Percentiles rank a stretch among this genome's conserved stretches.
Conservation (phyloP, 129 eudicot genomes). For the Deinandra increscens region DNA sequence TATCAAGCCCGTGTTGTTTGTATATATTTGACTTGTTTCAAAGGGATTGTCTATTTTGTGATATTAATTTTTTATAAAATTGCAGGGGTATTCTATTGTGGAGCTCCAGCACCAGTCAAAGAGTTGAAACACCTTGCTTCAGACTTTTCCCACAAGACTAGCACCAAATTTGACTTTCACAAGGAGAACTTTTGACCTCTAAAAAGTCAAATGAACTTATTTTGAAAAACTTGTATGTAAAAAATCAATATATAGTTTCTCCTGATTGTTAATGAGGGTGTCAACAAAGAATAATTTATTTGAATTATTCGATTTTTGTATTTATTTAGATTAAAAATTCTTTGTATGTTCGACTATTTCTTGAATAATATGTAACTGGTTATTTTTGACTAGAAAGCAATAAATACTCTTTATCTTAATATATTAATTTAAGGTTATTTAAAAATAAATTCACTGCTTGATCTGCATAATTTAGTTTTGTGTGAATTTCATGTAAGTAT, state of each 20-base stretch:
- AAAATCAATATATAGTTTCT: not conserved
- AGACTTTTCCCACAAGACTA: conserved; percentile 39
- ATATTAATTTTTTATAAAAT: not conserved
- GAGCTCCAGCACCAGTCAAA: conserved; percentile 37
- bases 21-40: not conserved
- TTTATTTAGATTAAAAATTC: not conserved
- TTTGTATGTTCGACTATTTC: not conserved
- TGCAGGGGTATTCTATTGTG: conserved; percentile 61
- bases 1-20: too few relatives aligned
- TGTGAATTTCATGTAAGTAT: too few relatives aligned
- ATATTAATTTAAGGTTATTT: not conserved
- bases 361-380: not conserved
- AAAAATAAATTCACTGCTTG: not conserved
- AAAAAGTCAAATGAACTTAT: not conserved
- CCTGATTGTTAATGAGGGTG: not conserved
- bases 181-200: conserved; percentile 51
- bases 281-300: not conserved
- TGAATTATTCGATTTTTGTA: not conserved
- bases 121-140: conserved; percentile 41
- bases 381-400: not conserved
- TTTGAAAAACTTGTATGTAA: not conserved
- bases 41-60: not conserved
- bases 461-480: not conserved
- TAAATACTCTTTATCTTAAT: not conserved
- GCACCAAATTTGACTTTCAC: conserved; percentile 51